Conservation (phyloP, 192 early-diverging fungal species). For the Endogone sp. region DNA sequence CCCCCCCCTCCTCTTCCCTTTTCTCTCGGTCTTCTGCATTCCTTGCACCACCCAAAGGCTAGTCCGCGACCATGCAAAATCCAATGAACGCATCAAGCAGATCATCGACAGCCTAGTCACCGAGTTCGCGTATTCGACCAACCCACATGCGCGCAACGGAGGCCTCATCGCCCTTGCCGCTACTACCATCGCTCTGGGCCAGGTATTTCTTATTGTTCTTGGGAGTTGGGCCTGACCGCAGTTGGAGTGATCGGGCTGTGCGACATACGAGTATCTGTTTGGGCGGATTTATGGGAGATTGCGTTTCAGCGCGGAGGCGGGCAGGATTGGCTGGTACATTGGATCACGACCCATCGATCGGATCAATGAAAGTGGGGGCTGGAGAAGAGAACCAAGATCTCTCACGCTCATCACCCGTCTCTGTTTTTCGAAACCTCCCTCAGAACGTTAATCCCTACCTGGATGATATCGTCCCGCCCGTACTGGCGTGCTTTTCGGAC, state of each 20-base stretch:
- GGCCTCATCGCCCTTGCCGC: constrained; percentile 93
- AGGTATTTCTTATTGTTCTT: constrained; percentile 32
- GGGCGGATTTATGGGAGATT: too few relatives aligned
- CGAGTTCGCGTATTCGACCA: constrained; percentile 86
- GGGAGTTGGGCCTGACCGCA: background rate
- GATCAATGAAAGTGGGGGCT: too few relatives aligned
- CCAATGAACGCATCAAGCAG: constrained; percentile 52
- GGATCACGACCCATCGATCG: too few relatives aligned
- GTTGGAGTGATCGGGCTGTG: too few relatives aligned
- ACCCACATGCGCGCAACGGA: constrained; percentile 85
- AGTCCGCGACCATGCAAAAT: constrained; percentile 65
- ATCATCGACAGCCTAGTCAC: constrained; percentile 77
- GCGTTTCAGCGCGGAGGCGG: too few relatives aligned
- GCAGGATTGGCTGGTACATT: too few relatives aligned
- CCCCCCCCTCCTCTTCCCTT: too few relatives aligned
- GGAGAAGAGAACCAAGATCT: too few relatives aligned
- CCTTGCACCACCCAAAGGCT: too few relatives aligned
- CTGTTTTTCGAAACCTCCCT: background rate
- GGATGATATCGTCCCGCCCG: constrained; percentile 85
- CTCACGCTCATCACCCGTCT: background rate
- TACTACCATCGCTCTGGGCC: constrained; percentile 79
- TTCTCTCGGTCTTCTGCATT: too few relatives aligned
- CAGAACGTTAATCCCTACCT: constrained; percentile 62
- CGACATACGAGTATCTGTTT: too few relatives aligned
- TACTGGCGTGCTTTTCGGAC: constrained; percentile 88